Evolutionary conservation across 371 early-diverging fungal genomes (phyloP).

Genomic region (Mucor velutinosus): DNA sequence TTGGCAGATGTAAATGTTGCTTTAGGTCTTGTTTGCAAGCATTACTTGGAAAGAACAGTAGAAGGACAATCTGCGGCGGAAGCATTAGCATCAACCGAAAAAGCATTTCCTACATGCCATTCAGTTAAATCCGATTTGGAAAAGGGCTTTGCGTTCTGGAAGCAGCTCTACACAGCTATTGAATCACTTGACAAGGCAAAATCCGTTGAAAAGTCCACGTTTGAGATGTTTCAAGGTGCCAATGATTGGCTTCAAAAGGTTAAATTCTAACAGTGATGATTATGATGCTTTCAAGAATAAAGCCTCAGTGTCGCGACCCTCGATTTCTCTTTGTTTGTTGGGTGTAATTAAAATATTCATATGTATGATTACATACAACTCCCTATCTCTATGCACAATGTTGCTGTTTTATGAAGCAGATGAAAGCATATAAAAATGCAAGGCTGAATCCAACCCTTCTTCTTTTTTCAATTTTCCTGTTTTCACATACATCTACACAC

Average conservation of each 20-base stretch:
- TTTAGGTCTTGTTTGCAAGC: constrained; percentile 52
- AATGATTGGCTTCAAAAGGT: constrained; percentile 46
- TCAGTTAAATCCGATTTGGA: constrained; percentile 47
- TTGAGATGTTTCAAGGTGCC: constrained; percentile 46
- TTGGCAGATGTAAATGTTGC: constrained; percentile 57
- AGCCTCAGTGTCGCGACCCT: background rate
- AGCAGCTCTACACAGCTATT: constrained; percentile 38
- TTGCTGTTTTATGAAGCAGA: background rate
- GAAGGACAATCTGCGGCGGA: constrained; percentile 22
- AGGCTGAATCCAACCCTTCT: background rate
- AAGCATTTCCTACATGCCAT: constrained; percentile 43
- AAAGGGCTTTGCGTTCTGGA: constrained; percentile 58
- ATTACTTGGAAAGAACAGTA: constrained; percentile 44
- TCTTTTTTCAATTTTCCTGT: background rate
- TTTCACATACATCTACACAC: background rate
- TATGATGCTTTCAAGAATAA: background rate
- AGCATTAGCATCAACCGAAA: constrained; percentile 36
- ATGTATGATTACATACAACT: background rate
- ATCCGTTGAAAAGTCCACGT: constrained; percentile 21
- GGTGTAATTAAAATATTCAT: background rate
- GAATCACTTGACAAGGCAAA: constrained; percentile 30
- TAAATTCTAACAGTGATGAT: constrained; percentile 2
- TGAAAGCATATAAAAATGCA: background rate
- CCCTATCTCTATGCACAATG: background rate
- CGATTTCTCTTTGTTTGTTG: background rate